Evolutionary conservation across 139 green algal genomes (phyloP), one percentile per base, ranked within the genome.

Genomic region (Picochlorum sp.): DNA sequence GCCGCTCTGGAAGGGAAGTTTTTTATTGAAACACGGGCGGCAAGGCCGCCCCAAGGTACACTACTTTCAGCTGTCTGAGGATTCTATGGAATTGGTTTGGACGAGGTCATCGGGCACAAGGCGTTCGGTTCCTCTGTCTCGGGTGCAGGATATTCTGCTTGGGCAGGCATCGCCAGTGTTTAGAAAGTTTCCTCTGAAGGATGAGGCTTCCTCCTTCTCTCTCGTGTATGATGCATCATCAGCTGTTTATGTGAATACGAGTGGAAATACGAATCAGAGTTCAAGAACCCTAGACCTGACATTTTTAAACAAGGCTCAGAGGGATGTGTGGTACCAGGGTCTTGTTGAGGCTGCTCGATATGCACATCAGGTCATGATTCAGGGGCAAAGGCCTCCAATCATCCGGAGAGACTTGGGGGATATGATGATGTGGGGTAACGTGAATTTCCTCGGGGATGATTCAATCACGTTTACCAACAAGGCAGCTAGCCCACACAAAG

Each of bases 21-120:
- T 83, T 37, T 66, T 94, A 47, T 69, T 84, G 44, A 94, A 94
- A 73, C 88, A 92, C 74, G 87, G 87, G 6, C 81, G 87, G 6
- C 75, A 85, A 45, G 87, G 87, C 37, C 75, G 72, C 49, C 85
- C 87, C 21, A 94, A 92, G 71, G 69, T 78, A 32, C 87, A 92
- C 56, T 83, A 76, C 58, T 94, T 94, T 67, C 62, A 80, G 14
- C 63, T 94, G 32, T 71, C 66, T 10, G 61, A 71, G 10, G 76
- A 83, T 56, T 82, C 86, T 64, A 78, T 58, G 14, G 69, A 83
- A 70, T 78, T 94, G 50, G 67, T 74, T 3, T 94, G 87, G 87
- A 51, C 62, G 3, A 75, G 70, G 1, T 58, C 71, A 37, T 71
- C 64, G 6, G 74, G 77, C 20, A 65, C 72, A 4, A 14, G 67